These are phyloP conservation scores for Cyanodermella asteris DNA, from an alignment of 2,329 filamentous ascomycete species.

Conservation along the genomic window DNA sequence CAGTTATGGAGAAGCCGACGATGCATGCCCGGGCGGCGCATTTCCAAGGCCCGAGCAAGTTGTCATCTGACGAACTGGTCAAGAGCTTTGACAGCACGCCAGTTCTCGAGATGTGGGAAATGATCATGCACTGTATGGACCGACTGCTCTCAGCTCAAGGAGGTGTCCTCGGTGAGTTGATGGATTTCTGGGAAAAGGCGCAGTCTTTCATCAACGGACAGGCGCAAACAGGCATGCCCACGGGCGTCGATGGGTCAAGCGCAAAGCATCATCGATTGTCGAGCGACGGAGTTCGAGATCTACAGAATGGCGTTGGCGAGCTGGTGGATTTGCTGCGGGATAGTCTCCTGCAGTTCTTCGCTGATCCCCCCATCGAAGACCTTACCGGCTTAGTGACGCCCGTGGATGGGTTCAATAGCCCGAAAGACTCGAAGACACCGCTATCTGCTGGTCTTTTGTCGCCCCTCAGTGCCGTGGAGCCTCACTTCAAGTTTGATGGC, in stretches of 20 bases:
- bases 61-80: conserved; percentile 37
- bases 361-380: conserved; percentile 73
- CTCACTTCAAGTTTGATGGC: conserved; percentile 59
- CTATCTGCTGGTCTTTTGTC: conserved; percentile 29
- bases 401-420: conserved; percentile 24
- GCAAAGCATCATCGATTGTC: conserved; percentile 62
- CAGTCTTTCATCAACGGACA: conserved; percentile 77
- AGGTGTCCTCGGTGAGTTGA: conserved; percentile 68
- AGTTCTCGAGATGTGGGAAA: conserved; percentile 82
- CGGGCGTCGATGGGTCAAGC: conserved; percentile 64
- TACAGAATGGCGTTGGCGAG: conserved; percentile 60
- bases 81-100: conserved; percentile 55
- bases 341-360: conserved; percentile 61
- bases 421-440: conserved; percentile 44
- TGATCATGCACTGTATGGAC: conserved; percentile 52
- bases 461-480: conserved; percentile 39
- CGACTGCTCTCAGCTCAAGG: conserved; percentile 50
- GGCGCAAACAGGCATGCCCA: conserved; percentile 57
- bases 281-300: conserved; percentile 42
- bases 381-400: conserved; percentile 74
- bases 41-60: conserved; percentile 49
- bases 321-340: conserved; percentile 68
- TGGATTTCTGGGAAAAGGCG: conserved; percentile 86
- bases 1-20: conserved; percentile 48
- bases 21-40: conserved; percentile 50